These are phyloP conservation scores for Ceratocystis cacaofunesta DNA, from an alignment of 2,329 filamentous ascomycete species.

Conservation along the genomic window DNA sequence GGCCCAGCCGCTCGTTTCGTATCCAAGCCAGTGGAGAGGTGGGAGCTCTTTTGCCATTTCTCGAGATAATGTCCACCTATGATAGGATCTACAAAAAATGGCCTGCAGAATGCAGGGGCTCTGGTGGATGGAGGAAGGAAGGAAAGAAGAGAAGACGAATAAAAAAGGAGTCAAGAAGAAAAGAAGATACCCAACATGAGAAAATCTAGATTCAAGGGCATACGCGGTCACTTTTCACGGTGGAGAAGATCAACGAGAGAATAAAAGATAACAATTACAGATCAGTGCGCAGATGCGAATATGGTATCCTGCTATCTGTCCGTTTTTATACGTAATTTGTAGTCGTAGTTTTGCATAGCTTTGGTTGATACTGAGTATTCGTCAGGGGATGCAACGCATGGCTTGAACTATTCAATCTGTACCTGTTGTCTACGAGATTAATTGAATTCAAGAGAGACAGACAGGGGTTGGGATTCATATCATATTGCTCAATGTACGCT, in stretches of 20 bases:
- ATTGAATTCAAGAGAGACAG: too few species aligned
- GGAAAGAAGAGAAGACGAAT: neutral
- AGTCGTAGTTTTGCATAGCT: too few species aligned
- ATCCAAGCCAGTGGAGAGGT: neutral
- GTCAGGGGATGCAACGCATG: too few species aligned
- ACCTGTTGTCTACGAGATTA: too few species aligned
- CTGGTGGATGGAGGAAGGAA: neutral
- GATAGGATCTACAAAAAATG: conserved; percentile 2
- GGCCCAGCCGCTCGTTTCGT: neutral
- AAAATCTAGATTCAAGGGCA: neutral
- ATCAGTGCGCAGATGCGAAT: too few species aligned
- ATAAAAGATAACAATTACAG: too few species aligned
- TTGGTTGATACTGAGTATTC: too few species aligned
- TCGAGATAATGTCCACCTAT: neutral
- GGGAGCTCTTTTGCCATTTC: neutral
- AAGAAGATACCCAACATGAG: neutral
- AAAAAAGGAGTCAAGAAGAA: neutral
- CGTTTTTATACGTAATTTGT: too few species aligned
- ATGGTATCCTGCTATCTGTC: too few species aligned
- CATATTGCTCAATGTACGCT: neutral
- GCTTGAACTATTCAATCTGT: too few species aligned
- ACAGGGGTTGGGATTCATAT: too few species aligned
- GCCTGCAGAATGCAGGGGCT: conserved; percentile 5
- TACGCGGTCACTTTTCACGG: neutral
- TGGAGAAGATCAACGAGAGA: neutral